phyloP scores from a whole-genome alignment of 768 basidiomycete genomes.

The Mycena leptocephala region DNA sequence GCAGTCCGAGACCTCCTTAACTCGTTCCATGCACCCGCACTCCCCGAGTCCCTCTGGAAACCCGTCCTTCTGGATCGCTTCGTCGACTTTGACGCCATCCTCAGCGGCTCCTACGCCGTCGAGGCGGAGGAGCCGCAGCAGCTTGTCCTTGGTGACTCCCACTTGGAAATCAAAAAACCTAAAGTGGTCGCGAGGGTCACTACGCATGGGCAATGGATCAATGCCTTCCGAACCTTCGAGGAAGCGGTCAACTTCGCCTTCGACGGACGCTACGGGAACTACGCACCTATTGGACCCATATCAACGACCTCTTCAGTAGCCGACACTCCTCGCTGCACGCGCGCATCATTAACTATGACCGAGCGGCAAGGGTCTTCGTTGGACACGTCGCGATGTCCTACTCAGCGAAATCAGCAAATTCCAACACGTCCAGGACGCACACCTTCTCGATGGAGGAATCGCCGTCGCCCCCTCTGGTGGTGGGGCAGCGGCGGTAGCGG shows the following conservation, averaged over 20 bases:
- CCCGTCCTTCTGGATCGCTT: slow-evolving; percentile 15
- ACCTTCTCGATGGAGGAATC: no score
- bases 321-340: not conserved
- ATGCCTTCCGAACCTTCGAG: not conserved
- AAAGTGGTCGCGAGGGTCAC: slow-evolving; percentile 17
- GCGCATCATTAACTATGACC: slow-evolving; percentile 18
- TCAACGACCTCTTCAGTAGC: no score
- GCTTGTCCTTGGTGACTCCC: slow-evolving; percentile 8
- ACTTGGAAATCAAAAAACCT: slow-evolving; percentile 27
- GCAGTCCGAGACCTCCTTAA: slow-evolving; percentile 9
- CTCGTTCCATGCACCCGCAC: not conserved
- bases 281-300: no score
- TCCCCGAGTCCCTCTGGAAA: slow-evolving; percentile 14
- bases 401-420: no score
- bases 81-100: slow-evolving; percentile 19
- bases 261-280: not conserved
- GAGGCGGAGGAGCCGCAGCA: slow-evolving; percentile 21
- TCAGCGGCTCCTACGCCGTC: slow-evolving; percentile 4
- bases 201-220: slow-evolving; percentile 19
- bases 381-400: slow-evolving; percentile 5
- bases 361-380: not conserved
- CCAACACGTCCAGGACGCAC: no score
- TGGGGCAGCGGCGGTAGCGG: not conserved
- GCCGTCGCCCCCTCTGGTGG: not conserved
- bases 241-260: no score